Conservation (phyloP, 192 early-diverging fungal species). For the Coemansia sp. region DNA sequence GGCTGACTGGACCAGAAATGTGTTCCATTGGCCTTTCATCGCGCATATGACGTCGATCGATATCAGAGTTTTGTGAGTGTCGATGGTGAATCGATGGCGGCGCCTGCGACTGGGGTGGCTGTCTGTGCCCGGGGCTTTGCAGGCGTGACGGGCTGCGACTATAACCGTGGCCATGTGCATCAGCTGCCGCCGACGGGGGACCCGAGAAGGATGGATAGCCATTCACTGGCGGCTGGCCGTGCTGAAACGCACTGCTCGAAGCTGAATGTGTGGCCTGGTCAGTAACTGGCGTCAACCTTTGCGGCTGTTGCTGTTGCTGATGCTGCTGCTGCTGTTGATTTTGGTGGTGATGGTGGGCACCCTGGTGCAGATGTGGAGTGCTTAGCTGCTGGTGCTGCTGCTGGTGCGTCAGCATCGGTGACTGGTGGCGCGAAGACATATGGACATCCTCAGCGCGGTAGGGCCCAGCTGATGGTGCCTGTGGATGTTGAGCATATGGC, state of each 20-base stretch:
- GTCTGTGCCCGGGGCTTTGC: slow-evolving; percentile 21
- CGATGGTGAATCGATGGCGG: slow-evolving; percentile 5
- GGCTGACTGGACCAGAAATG: background rate
- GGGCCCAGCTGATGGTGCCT: slow-evolving; percentile 19
- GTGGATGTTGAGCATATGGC: slow-evolving; percentile 17
- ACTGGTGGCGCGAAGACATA: slow-evolving; percentile 33
- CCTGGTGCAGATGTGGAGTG: background rate
- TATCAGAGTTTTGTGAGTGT: background rate
- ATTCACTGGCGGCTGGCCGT: slow-evolving; percentile 32
- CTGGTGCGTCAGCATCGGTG: slow-evolving; percentile 34
- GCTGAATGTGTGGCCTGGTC: slow-evolving; percentile 9
- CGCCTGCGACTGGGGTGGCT: slow-evolving; percentile 15
- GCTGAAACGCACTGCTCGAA: slow-evolving; percentile 29
- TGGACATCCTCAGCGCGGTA: slow-evolving; percentile 26
- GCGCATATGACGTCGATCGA: background rate
- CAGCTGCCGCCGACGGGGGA: slow-evolving; percentile 1
- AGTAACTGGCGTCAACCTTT: slow-evolving; percentile 14
- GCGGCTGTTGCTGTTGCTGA: slow-evolving; percentile 3
- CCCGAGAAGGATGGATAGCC: slow-evolving; percentile 31
- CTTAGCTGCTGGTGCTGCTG: slow-evolving; percentile 6
- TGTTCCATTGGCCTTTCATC: slow-evolving; percentile 14
- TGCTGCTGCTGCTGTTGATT: background rate
- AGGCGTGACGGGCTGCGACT: slow-evolving; percentile 35
- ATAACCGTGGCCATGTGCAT: slow-evolving; percentile 12
- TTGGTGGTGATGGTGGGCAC: slow-evolving; percentile 6